Evolutionary conservation across 2,329 filamentous ascomycete species (phyloP), one percentile per base, ranked within the genome.

Genomic region (Colletotrichum aenigma): DNA sequence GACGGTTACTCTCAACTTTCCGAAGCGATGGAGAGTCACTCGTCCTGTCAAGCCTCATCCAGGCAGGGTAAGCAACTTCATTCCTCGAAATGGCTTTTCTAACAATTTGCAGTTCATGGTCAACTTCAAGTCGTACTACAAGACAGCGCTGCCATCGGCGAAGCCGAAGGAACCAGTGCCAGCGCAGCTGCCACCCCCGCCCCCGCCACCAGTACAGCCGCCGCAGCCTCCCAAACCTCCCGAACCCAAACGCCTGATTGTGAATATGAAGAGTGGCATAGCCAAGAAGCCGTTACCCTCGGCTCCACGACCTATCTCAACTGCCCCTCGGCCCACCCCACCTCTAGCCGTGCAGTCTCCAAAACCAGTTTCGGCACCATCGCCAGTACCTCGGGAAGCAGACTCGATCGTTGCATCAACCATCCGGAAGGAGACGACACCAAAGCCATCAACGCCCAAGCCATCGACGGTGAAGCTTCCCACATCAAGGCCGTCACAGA

Each of bases 1-100:
- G 84, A 81, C 87, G 10, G 68, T 88, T 13, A 87, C 86, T 2
- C 72, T 88, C 18, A 82, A 82, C 73, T 80, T 86, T 67, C 86
- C 86, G 10, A 86, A 86, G 78, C 81, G 79, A 10, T 88, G 86
- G 86, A 85, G 79, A 77, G 82, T 82, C 18, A 82, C 84, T 76
- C 82, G 85, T 74, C 80, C 83, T 7, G 78, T 79, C 12, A 81
- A 83, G 71, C 82, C 84, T 75, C 80, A 84, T n/a, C 80, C 81
- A 10, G 83, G 85, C 69, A 82, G 81, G 75, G 85, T 85, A 80
- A 81, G 84, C 78, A 55, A 32, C 56, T 10, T 21, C 21, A 18
- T 9, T 60, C 52, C 38, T 8, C 4, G 15, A 9, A 10, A n/a
- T 38, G n/a, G 13, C 13, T 52, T 56, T 58, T 76, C 84, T 76